phyloP scores from a whole-genome alignment of 768 basidiomycete genomes.

The Pilatotrama ljubarskyi region DNA sequence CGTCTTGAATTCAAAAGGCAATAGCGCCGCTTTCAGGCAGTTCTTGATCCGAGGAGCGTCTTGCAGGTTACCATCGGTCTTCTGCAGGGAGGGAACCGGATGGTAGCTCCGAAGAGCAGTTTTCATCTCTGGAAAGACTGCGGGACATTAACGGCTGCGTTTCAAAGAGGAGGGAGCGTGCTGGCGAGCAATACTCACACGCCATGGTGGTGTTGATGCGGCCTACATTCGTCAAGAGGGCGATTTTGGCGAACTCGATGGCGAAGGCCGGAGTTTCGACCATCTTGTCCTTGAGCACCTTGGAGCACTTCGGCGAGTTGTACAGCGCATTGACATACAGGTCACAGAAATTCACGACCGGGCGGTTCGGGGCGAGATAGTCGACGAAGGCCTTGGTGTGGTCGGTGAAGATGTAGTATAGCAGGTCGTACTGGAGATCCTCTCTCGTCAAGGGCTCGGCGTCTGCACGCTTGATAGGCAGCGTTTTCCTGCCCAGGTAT shows the following conservation, averaged over 20 bases:
- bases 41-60: conserved; percentile 93
- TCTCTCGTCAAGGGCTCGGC: conserved; percentile 80
- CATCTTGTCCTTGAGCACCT: conserved; percentile 88
- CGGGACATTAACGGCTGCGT: conserved; percentile 19
- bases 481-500: conserved; percentile 50
- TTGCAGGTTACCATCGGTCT: conserved; percentile 84
- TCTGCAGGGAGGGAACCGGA: conserved; percentile 86
- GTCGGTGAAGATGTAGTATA: conserved; percentile 77
- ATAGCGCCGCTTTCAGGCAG: conserved; percentile 77
- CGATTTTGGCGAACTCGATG: conserved; percentile 79
- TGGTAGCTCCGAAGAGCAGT: conserved; percentile 88
- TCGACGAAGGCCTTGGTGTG: conserved; percentile 68
- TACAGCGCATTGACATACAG: conserved; percentile 82
- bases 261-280: conserved; percentile 76
- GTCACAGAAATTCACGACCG: conserved; percentile 70
- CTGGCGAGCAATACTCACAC: conserved; percentile 45
- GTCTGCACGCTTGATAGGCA: conserved; percentile 81
- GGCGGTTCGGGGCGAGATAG: conserved; percentile 48
- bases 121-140: conserved; percentile 94
- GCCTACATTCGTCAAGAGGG: conserved; percentile 85
- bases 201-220: conserved; percentile 93
- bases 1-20: conserved; percentile 66
- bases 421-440: conserved; percentile 86
- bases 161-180: not conserved
- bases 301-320: conserved; percentile 82